These are phyloP conservation scores for Lichtheimia hyalospora DNA, from an alignment of 371 early-diverging fungal genomes.

Conservation along the genomic window DNA sequence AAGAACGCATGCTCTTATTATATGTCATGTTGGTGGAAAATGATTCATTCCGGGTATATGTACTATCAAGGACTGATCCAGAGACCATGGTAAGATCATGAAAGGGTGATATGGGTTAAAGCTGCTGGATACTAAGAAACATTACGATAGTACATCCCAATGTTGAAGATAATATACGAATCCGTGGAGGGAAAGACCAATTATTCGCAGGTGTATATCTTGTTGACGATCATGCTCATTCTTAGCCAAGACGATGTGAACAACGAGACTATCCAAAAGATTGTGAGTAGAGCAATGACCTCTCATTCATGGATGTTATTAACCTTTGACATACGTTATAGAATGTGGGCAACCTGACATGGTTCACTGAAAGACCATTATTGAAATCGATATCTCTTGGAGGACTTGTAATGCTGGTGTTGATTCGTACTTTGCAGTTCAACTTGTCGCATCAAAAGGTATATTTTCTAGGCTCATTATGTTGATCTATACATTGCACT, in stretches of 20 bases:
- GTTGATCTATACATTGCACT: neutral
- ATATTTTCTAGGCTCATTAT: constrained; percentile 5
- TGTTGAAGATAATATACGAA: constrained; percentile 69
- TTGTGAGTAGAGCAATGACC: constrained; percentile 44
- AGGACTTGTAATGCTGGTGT: constrained; percentile 60
- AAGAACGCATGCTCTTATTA: constrained; percentile 67
- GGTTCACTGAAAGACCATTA: constrained; percentile 74
- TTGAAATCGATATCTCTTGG: constrained; percentile 70
- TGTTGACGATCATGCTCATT: constrained; percentile 63
- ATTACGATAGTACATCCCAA: constrained; percentile 61
- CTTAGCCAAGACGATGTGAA: constrained; percentile 75
- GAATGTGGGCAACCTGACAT: constrained; percentile 56
- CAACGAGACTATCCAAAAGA: constrained; percentile 72
- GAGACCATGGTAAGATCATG: constrained; percentile 62
- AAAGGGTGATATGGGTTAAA: neutral
- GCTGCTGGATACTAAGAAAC: neutral
- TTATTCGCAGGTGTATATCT: constrained; percentile 68
- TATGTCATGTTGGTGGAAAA: constrained; percentile 72
- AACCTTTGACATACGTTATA: neutral
- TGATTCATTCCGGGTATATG: constrained; percentile 68
- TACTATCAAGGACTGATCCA: constrained; percentile 75
- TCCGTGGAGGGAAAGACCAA: constrained; percentile 60
- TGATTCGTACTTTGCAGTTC: constrained; percentile 66
- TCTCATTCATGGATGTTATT: neutral
- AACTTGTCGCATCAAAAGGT: constrained; percentile 72